Percentiles rank a stretch among this genome's conserved stretches.
Conservation (phyloP, 768 basidiomycete genomes). For the Boletus reticuloceps region DNA sequence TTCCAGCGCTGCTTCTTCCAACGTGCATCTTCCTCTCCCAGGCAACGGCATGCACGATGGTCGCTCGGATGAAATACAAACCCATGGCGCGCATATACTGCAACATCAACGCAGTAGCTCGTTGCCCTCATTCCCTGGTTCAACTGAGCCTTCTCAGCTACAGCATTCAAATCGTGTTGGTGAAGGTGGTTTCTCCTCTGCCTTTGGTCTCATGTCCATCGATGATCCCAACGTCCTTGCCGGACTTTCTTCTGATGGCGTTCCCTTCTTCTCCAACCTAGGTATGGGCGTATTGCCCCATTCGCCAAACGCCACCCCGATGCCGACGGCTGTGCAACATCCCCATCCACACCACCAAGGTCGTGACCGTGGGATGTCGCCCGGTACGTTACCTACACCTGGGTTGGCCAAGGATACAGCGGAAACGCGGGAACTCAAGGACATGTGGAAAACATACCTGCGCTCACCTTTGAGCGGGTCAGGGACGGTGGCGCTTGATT, state of each 20-base stretch:
- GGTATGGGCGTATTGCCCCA: constrained; percentile 26
- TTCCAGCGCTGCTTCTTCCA: constrained; percentile 55
- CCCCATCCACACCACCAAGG: constrained; percentile 10
- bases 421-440: constrained; percentile 51
- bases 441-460: constrained; percentile 76
- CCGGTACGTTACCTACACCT: constrained; percentile 31
- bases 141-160: constrained; percentile 6
- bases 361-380: constrained; percentile 25
- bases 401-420: constrained; percentile 32
- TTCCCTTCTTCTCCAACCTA: constrained; percentile 57
- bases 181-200: constrained; percentile 51
- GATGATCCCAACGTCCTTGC: constrained; percentile 72
- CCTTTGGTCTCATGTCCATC: constrained; percentile 74
- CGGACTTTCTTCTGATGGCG: constrained; percentile 53
- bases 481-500: constrained; percentile 10
- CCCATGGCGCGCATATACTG: constrained; percentile 11
- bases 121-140: constrained; percentile 3
- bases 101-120: constrained; percentile 19
- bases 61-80: constrained; percentile 28
- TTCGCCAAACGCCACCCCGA: constrained; percentile 50
- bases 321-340: constrained; percentile 36
- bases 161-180: constrained; percentile 15
- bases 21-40: constrained; percentile 46
- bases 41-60: constrained; percentile 28
- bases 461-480: constrained; percentile 57